Conservation (phyloP, 345 rosid species). For the Angophora floribunda region DNA sequence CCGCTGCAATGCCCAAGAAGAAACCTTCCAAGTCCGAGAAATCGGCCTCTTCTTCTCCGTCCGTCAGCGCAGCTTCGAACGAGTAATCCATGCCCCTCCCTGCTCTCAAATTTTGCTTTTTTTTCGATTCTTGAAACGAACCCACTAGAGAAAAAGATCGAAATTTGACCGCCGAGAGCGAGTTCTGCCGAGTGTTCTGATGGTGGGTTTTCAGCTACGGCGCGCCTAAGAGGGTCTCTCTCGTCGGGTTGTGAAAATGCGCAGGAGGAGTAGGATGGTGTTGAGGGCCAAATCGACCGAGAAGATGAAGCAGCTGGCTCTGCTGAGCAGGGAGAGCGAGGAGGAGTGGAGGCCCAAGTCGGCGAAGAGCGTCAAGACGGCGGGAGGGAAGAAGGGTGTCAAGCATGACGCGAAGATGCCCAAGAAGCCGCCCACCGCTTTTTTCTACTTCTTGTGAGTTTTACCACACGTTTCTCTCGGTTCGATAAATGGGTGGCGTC, state of each 20-base stretch:
- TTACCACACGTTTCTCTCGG: not conserved
- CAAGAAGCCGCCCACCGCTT: constrained; percentile 91
- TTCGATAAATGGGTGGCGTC: not conserved
- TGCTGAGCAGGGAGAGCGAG: not conserved
- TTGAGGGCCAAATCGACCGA: constrained; percentile 16
- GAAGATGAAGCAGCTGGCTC: constrained; percentile 4
- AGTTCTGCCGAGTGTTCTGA: not conserved
- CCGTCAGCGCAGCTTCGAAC: not conserved
- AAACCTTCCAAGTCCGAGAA: constrained; percentile 3
- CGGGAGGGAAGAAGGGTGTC: not conserved
- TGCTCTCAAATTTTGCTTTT: not conserved
- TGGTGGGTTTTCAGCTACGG: not conserved
- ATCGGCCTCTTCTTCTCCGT: constrained; percentile 7
- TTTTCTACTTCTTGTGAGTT: constrained; percentile 77
- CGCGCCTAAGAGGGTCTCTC: too few relatives aligned
- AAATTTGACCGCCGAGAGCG: not conserved
- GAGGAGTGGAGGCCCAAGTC: constrained; percentile 11
- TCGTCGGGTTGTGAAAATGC: not conserved
- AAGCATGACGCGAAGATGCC: constrained; percentile 56
- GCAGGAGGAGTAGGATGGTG: constrained; percentile 10
- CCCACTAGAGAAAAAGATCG: not conserved
- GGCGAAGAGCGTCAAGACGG: not conserved
- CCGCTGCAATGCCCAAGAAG: not conserved
- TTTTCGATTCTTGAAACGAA: not conserved
- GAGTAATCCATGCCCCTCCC: not conserved